Conservation (phyloP, 805 yeast genomes). For the Diddensiella santjacobensis region DNA sequence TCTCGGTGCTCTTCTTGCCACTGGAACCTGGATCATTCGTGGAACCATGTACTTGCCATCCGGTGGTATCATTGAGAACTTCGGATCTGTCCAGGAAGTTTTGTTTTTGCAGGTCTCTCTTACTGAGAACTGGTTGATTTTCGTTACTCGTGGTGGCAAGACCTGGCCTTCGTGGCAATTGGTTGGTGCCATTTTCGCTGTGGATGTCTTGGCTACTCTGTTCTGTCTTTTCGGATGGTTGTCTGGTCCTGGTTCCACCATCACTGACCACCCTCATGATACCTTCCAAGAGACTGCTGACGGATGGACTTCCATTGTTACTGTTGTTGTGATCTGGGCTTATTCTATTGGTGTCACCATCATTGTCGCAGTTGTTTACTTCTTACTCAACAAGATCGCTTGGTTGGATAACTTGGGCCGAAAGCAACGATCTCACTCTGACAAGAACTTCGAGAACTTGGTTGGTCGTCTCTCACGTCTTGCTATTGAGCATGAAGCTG, state of each 20-base stretch:
- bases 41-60: slow-evolving; percentile 83
- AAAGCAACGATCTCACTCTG: slow-evolving; percentile 29
- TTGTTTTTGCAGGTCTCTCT: slow-evolving; percentile 90
- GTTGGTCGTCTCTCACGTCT: slow-evolving; percentile 36
- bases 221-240: slow-evolving; percentile 95
- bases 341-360: slow-evolving; percentile 96
- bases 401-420: slow-evolving; percentile 35
- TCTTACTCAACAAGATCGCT: slow-evolving; percentile 49
- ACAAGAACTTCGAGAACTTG: slow-evolving; percentile 36
- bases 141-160: slow-evolving; percentile 97
- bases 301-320: slow-evolving; percentile 94
- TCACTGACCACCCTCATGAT: slow-evolving; percentile 31
- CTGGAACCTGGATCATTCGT: slow-evolving; percentile 92
- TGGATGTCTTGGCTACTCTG: slow-evolving; percentile 87
- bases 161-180: slow-evolving; percentile 99
- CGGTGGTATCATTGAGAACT: slow-evolving; percentile 86
- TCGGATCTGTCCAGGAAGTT: slow-evolving; percentile 92
- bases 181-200: slow-evolving; percentile 87
- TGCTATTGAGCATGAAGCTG: slow-evolving; percentile 37
- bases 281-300: slow-evolving; percentile 53
- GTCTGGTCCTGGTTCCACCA: slow-evolving; percentile 35
- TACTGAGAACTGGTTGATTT: slow-evolving; percentile 97
- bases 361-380: slow-evolving; percentile 93
- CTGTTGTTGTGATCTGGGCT: slow-evolving; percentile 89
- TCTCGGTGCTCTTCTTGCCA: slow-evolving; percentile 80